A percentile compares a stretch with the other conserved stretches of the same genome.
These are phyloP conservation scores for Alternaria novae-zelandiae DNA, from an alignment of 2,329 filamentous ascomycete species.

Conservation along the genomic window DNA sequence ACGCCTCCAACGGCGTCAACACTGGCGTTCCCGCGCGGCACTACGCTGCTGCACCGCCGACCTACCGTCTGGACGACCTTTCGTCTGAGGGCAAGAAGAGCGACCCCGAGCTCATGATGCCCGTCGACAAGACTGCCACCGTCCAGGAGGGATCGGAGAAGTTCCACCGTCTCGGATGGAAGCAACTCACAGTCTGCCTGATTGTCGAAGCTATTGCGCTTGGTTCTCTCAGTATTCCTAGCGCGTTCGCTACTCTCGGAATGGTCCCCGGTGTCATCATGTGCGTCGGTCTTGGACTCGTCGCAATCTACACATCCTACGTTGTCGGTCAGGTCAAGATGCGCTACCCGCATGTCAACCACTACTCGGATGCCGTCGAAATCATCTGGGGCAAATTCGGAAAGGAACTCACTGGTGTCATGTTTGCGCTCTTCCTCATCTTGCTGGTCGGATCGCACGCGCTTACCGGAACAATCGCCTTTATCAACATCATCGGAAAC, in stretches of 20 bases:
- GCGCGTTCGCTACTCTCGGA: conserved; percentile 54
- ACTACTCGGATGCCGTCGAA: conserved; percentile 72
- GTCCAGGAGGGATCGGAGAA: conserved; percentile 48
- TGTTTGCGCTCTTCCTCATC: conserved; percentile 51
- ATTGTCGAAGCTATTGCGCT: conserved; percentile 60
- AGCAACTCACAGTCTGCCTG: conserved; percentile 57
- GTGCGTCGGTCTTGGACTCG: conserved; percentile 58
- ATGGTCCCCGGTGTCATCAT: conserved; percentile 56
- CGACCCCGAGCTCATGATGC: conserved; percentile 40
- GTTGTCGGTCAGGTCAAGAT: conserved; percentile 67
- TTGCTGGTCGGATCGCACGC: conserved; percentile 76
- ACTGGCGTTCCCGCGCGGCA: conserved; percentile 1
- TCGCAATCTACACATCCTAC: conserved; percentile 68
- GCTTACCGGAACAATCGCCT: conserved; percentile 72
- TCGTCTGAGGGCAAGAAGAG: conserved; percentile 41
- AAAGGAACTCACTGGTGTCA: conserved; percentile 63
- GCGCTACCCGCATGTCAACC: conserved; percentile 65
- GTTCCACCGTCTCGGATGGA: conserved; percentile 57
- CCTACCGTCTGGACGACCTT: conserved; percentile 30
- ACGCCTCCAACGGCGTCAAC: not conserved
- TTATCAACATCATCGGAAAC: conserved; percentile 68
- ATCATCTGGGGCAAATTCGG: conserved; percentile 64
- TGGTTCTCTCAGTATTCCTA: conserved; percentile 55
- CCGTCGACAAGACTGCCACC: conserved; percentile 38
- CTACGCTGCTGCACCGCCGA: conserved; percentile 23